A percentile compares a stretch with the other conserved stretches of the same genome.
Evolutionary conservation across 1,284 basidiomycete genomes (phyloP).

Genomic region (Trichosporon coremiiforme): DNA sequence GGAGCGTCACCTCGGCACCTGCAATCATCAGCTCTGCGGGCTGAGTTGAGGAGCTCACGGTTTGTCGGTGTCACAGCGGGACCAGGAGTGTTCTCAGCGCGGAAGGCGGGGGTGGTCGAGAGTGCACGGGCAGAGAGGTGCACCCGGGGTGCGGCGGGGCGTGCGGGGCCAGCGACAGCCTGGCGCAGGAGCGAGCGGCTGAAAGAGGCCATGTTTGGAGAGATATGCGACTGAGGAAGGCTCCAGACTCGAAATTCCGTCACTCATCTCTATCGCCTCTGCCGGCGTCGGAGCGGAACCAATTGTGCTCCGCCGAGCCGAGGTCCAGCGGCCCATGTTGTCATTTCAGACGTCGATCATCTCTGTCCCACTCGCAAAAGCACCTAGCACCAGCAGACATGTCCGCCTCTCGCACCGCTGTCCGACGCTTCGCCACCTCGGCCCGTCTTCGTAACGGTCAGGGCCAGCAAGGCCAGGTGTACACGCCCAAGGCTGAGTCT

Average conservation of each 20-base stretch:
- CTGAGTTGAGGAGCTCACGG: conserved; percentile 15
- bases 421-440: conserved; percentile 15
- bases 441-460: not conserved
- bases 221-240: not conserved
- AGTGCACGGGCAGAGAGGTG: not conserved
- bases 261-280: not conserved
- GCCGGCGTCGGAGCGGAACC: not conserved
- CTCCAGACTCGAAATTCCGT: not conserved
- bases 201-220: conserved; percentile 7
- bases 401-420: conserved; percentile 7
- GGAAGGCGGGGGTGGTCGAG: not conserved
- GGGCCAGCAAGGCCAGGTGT: not conserved
- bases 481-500: not conserved
- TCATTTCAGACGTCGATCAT: conserved; percentile 11
- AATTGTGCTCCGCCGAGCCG: conserved; percentile 13
- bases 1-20: conserved; percentile 83
- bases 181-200: conserved; percentile 6
- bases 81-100: conserved; percentile 29
- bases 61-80: conserved; percentile 33
- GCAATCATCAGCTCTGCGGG: not conserved
- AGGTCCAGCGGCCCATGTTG: not conserved
- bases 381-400: conserved; percentile 2
- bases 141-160: not conserved
- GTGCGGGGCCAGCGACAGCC: not conserved
- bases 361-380: not conserved